Base-by-base conservation (phyloP, 805 yeast species). In the Metschnikowia vanudenii region DNA sequence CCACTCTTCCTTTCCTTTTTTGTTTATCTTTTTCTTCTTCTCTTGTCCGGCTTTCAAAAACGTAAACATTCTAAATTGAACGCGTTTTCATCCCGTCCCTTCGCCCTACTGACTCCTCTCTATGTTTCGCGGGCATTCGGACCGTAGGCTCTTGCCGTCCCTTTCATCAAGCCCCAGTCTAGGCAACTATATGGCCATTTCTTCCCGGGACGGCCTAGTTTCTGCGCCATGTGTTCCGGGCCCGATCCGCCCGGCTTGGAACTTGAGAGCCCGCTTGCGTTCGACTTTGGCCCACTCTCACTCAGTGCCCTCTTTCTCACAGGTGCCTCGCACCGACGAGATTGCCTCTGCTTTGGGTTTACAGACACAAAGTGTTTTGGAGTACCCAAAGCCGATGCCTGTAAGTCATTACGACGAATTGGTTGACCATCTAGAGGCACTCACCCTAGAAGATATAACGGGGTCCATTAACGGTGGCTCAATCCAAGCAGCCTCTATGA, bases 121-220 rank as follows among this genome's bases (percentile, higher is more conserved):
- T 11, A 47, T 46, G 47, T 28, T 46, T 43, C 53, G 53, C 49
- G 43, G 45, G 48, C 53, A 49, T 9, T 32, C 46, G 8, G 53
- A 49, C 43, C 43, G 46, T 19, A 37, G 53, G 31, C 47, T 31
- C 20, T 8, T 49, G 28, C 50, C 53, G 3, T 46, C 47, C 13
- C 10, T 49, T 4, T 16, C 47, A 22, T 33, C 44, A 16, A 43
- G 46, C 14, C 50, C 53, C 2, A 46, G 40, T 20, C 40, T 44
- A 14, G 48, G 53, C 17, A 43, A 40, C 18, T 29, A 35, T 41
- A 39, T 40, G 41, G 37, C 45, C 14, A 2, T 16, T 4, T 30
- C 31, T 8, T 40, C 45, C 11, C 16, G 37, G 5, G 41, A 35
- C 12, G 39, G 41, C 2, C 35, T 31, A 10, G 45, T 40, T 2